Base-by-base conservation (phyloP, 2,329 filamentous ascomycete species). In the Aspergillus spinulosporus region DNA sequence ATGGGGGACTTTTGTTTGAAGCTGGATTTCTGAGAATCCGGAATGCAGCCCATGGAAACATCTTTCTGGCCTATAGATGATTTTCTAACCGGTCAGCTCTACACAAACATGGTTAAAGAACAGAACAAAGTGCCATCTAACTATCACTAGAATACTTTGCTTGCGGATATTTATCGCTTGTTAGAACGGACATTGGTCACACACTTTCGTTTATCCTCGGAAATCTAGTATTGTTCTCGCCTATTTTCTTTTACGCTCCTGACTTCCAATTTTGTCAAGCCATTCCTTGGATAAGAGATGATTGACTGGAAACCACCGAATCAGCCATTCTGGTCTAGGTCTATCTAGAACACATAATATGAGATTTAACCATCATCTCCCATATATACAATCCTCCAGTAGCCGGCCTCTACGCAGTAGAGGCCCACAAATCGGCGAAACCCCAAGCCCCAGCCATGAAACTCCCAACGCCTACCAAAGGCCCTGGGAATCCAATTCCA, bases 401-500 rank as follows among this genome's bases (percentile, higher is more conserved):
- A n/a, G 21, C 14, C 31, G 52, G 21, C 21, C 31, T 51, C 49
- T 61, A 64, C 15, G 66, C 71, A 37, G 74, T 78, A 11, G 68
- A 71, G 54, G 66, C 73, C 80, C 80, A 82, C 9, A 73, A 56
- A 62, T 76, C 75, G 57, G 68, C 70, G 53, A 81, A 66, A 9
- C 74, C 75, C 68, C 76, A 76, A 57, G 74, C 66, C 3, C 76
- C 78, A 12, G 79, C 80, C 59, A 79, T 66, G 47, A 77, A 79
- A 5, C 87, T 87, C 51, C 85, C 75, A 26, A 84, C 65, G 0
- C 85, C 86, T 28, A 87, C 76, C 67, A 80, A 74, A 58, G 79
- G 77, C 58, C 87, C 83, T 36, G 81, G 80, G 53, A 89, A 72
- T 7, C 72, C 73, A 51, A 85, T 69, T 0, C 89, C 90, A 56